Base-by-base conservation (phyloP, 1,284 basidiomycete genomes). In the Limonomyces culmigenus region DNA sequence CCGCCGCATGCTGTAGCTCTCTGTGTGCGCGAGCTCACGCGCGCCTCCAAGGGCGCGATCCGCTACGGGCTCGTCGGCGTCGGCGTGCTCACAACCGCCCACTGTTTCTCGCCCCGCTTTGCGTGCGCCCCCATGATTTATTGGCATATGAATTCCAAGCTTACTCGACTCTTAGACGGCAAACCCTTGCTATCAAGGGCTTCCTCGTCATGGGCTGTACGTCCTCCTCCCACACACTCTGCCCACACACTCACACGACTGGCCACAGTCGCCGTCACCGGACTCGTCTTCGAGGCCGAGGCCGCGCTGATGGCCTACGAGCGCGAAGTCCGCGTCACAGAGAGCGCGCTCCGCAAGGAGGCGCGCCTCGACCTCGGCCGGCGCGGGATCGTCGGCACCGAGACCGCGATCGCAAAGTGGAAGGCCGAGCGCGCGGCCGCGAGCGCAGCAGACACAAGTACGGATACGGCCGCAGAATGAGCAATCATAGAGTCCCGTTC, bases 121-220 rank as follows among this genome's bases (percentile, higher is more conserved):
- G 63, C 76, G 80, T 83, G 48, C 47, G 57, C 31, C 34, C 35
- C 15, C 37, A 20, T 23, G 23, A 35, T 31, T 20, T 5, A 42
- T 16, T n/a, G 18, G 4, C 19, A 13, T 5, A 30, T 34, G 15
- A 15, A 33, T 6, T 27, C 21, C 20, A 31, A 34, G 6, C 33
- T 19, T 35, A 13, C 13, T 27, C 8, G 17, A 10, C 18, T 4
- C 30, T 35, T 43, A 85, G 83, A 43, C 69, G 74, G 34, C 85
- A 88, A 53, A 81, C 83, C 1, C 62, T 85, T 29, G 71, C 77
- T 2, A 72, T 87, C 60, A 91, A 91, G 54, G 73, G 65, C 1
- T 87, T 85, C 52, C 53, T 83, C 15, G 62, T 80, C 5, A 67
- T 72, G 13, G 43, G 70, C 66, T 76, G 55, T 54, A 36, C 25